phyloP scores from a whole-genome alignment of 805 yeast genomes.

The Candida parachauliodes region DNA sequence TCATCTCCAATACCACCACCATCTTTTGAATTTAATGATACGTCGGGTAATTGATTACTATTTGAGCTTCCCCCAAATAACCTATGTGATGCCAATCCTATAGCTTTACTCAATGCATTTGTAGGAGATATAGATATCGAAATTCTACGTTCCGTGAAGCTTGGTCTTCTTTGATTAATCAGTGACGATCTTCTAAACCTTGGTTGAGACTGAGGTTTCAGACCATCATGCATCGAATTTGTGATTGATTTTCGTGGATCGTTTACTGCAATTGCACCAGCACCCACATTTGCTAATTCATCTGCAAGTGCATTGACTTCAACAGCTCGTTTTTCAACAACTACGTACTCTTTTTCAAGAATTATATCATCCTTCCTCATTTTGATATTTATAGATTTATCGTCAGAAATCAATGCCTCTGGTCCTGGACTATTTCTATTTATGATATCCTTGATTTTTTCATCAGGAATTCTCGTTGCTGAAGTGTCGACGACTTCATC shows the following conservation, averaged over 20 bases:
- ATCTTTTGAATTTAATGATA: neutral
- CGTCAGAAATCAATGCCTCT: conserved; percentile 17
- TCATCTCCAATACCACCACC: conserved; percentile 2
- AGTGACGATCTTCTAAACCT: conserved; percentile 33
- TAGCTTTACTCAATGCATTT: conserved; percentile 82
- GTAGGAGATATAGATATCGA: conserved; percentile 77
- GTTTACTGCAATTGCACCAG: conserved; percentile 45
- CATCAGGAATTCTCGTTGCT: conserved; percentile 23
- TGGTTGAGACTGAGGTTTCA: conserved; percentile 8
- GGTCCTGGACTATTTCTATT: conserved; percentile 44
- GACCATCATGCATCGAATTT: conserved; percentile 17
- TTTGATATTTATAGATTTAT: conserved; percentile 9
- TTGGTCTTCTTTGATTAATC: conserved; percentile 55
- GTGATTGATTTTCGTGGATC: conserved; percentile 28
- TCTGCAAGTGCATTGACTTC: conserved; percentile 96
- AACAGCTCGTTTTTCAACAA: conserved; percentile 89
- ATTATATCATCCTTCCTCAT: conserved; percentile 40
- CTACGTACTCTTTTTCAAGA: conserved; percentile 84
- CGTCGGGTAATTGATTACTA: conserved; percentile 2
- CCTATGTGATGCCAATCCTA: conserved; percentile 83
- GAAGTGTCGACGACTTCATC: neutral
- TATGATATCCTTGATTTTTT: conserved; percentile 43
- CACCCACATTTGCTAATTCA: conserved; percentile 68
- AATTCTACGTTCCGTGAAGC: conserved; percentile 58
- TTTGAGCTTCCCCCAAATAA: conserved; percentile 54